Evolutionary conservation across 176 grass and related monocot genomes (phyloP).

Genomic region (Elaeis guineensis): DNA sequence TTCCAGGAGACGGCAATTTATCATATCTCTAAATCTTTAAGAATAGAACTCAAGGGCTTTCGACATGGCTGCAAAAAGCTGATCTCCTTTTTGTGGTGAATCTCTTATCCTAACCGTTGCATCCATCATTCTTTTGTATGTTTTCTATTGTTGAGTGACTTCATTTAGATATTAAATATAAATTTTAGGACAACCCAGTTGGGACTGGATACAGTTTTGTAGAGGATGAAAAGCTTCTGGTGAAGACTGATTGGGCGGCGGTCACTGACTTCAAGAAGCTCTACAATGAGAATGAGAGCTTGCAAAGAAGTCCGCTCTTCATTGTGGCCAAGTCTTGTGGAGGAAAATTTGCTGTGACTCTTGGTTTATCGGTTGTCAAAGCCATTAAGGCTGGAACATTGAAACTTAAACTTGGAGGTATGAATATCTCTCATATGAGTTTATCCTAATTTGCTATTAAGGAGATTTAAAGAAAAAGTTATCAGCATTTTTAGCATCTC

Average conservation of each 20-base stretch:
- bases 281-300: conserved; percentile 13
- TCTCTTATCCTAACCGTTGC: background rate
- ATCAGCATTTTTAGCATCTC: too few relatives aligned
- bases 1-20: too few relatives aligned
- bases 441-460: too few relatives aligned
- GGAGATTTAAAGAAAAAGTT: too few relatives aligned
- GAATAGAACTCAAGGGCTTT: too few relatives aligned
- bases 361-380: conserved; percentile 39
- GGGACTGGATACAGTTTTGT: conserved; percentile 82
- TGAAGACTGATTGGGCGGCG: conserved; percentile 49
- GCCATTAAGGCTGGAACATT: conserved; percentile 40
- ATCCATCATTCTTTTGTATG: background rate
- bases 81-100: conserved; percentile 81
- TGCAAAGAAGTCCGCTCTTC: conserved; percentile 59
- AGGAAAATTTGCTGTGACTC: conserved; percentile 63
- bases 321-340: conserved; percentile 72
- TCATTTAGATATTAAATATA: background rate
- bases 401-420: conserved; percentile 61
- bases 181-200: conserved; percentile 76
- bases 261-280: conserved; percentile 50
- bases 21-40: too few relatives aligned
- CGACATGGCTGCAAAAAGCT: conserved; percentile 72
- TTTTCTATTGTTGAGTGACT: background rate
- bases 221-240: conserved; percentile 44
- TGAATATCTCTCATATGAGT: too few relatives aligned